These are phyloP conservation scores for Coemansia sp. DNA, from an alignment of 192 early-diverging fungal genomes.

Conservation along the genomic window DNA sequence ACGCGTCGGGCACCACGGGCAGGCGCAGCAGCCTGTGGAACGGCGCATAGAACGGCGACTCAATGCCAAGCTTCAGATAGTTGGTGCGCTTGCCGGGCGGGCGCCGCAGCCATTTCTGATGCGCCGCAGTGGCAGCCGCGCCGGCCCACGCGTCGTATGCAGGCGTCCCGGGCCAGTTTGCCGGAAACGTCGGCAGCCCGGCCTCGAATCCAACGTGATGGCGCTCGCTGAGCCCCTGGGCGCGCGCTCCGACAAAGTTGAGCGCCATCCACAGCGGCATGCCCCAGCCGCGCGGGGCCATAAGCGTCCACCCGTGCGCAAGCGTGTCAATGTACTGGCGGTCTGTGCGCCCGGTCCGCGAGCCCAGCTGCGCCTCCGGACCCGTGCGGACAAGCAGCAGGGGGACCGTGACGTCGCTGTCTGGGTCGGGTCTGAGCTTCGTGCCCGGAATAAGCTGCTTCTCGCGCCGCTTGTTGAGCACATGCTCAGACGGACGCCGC, in stretches of 20 bases:
- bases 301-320: conserved; percentile 75
- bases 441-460: conserved; percentile 71
- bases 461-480: conserved; percentile 57
- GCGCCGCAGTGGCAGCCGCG: conserved; percentile 33
- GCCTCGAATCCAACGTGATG: conserved; percentile 74
- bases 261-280: conserved; percentile 87
- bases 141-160: conserved; percentile 60
- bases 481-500: conserved; percentile 53
- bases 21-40: conserved; percentile 56
- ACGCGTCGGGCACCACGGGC: conserved; percentile 4
- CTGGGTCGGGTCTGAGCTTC: conserved; percentile 51
- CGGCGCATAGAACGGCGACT: conserved; percentile 68
- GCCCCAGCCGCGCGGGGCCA: conserved; percentile 80
- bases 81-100: conserved; percentile 83
- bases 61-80: conserved; percentile 66
- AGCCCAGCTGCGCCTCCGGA: conserved; percentile 32
- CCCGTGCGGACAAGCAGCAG: conserved; percentile 80
- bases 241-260: conserved; percentile 82
- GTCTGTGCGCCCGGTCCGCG: conserved; percentile 42
- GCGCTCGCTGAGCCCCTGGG: conserved; percentile 73
- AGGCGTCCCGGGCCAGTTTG: conserved; percentile 76
- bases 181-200: conserved; percentile 74
- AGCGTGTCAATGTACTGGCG: conserved; percentile 32
- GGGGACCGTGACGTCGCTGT: conserved; percentile 67
- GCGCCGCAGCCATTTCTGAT: conserved; percentile 59